These are phyloP conservation scores for Capronia epimyces DNA, from an alignment of 2,329 filamentous ascomycete genomes.

Conservation along the genomic window DNA sequence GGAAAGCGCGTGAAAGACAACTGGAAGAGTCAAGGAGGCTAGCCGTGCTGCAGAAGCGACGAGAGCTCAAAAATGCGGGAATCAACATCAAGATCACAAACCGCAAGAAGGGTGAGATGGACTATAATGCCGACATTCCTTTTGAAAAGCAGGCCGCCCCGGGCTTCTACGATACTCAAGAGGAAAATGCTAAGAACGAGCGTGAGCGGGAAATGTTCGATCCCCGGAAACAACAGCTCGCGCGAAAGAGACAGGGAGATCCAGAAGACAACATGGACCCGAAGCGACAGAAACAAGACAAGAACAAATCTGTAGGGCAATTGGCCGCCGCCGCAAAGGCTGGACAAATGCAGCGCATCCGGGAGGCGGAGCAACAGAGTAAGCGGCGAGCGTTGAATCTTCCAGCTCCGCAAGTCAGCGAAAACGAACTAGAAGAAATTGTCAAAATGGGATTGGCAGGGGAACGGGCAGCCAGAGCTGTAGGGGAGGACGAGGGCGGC, in stretches of 20 bases:
- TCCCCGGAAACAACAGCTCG: slow-evolving; percentile 83
- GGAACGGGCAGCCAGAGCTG: slow-evolving; percentile 72
- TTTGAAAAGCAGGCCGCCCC: slow-evolving; percentile 86
- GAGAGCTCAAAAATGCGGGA: slow-evolving; percentile 93
- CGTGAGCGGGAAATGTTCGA: slow-evolving; percentile 79
- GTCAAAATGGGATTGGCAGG: slow-evolving; percentile 98
- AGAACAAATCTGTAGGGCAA: slow-evolving; percentile 69
- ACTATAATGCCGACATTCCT: slow-evolving; percentile 98
- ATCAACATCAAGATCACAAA: slow-evolving; percentile 96
- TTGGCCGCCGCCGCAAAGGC: slow-evolving; percentile 86
- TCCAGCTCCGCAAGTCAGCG: slow-evolving; percentile 84
- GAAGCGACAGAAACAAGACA: slow-evolving; percentile 85
- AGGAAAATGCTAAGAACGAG: slow-evolving; percentile 78
- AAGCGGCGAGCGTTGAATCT: slow-evolving; percentile 79
- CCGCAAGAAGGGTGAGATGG: slow-evolving; percentile 93
- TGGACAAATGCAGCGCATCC: slow-evolving; percentile 86
- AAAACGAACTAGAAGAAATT: slow-evolving; percentile 90
- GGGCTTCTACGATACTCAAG: slow-evolving; percentile 88
- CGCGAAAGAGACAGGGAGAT: slow-evolving; percentile 89
- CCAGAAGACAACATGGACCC: slow-evolving; percentile 71
- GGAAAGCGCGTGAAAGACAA: slow-evolving; percentile 91
- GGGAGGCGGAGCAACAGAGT: slow-evolving; percentile 94
- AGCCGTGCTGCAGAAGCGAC: slow-evolving; percentile 85
- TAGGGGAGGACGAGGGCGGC: slow-evolving; percentile 72
- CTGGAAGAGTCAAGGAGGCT: slow-evolving; percentile 88